phyloP scores from a whole-genome alignment of 345 rosid species.

The Pelargonium nanum region DNA sequence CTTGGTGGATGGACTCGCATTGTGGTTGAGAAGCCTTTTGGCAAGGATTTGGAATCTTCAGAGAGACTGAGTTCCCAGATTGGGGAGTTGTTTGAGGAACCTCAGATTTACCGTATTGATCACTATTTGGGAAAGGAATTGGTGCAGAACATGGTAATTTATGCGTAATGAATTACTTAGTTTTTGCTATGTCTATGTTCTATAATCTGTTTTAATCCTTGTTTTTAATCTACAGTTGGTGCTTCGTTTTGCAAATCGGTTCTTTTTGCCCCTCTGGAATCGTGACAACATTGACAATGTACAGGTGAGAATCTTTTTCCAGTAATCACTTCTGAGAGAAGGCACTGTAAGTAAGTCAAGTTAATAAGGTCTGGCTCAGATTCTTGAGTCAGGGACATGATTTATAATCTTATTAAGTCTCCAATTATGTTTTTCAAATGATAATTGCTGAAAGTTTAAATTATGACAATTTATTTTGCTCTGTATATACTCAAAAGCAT shows the following conservation, averaged over 20 bases:
- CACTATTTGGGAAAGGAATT: conserved; percentile 94
- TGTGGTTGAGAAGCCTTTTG: conserved; percentile 96
- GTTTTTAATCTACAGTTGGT: conserved; percentile 50
- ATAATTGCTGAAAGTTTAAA: too few species aligned
- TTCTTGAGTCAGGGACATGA: background rate
- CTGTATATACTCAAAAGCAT: background rate
- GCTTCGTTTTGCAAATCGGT: conserved; percentile 94
- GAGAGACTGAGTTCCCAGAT: conserved; percentile 79
- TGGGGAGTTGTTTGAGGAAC: conserved; percentile 81
- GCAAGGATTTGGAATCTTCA: conserved; percentile 76
- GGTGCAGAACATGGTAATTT: conserved; percentile 89
- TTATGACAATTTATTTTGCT: too few species aligned
- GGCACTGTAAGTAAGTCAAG: too few species aligned
- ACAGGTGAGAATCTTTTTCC: conserved; percentile 50
- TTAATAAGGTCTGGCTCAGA: background rate
- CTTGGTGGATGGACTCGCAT: conserved; percentile 95
- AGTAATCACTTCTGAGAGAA: background rate
- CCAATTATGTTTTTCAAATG: background rate
- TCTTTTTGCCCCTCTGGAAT: conserved; percentile 94
- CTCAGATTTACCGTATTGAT: conserved; percentile 89
- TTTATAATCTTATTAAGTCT: background rate
- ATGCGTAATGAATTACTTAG: conserved; percentile 3
- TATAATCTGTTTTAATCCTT: conserved; percentile 9
- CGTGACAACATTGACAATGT: conserved; percentile 92
- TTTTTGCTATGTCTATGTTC: conserved; percentile 9